Evolutionary conservation across 352 stramenopile species (phyloP), one percentile per base, ranked within the genome.

Genomic region (Peronospora destructor): DNA sequence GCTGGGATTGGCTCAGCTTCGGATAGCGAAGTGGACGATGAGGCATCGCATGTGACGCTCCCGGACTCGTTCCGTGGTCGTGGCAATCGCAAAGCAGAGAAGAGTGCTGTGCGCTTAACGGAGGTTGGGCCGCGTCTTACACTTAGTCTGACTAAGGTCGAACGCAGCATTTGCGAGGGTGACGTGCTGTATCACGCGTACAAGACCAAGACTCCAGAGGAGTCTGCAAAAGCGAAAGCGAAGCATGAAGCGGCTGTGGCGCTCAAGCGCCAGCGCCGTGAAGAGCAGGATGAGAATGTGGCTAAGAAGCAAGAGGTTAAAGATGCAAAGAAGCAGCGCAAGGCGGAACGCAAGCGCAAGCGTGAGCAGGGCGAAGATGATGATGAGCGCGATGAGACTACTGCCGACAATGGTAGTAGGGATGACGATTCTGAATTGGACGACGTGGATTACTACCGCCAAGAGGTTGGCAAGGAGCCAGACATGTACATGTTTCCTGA

Each of bases 141-240:
- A 14, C 66, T 99, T 19, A 85, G 96, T 58, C 73, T 99, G 2
- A 94, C 86, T 33, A 98, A 98, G 76, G 95, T 98, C 32, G 91
- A 99, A 74, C 79, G 94, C 43, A 95, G 95, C 46, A 74, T 99
- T 32, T 96, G 86, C 47, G 83, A 93, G 28, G 95, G 96, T 35
- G 96, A 98, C 66, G 92, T 99, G 35, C 80, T 98, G 53, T 99
- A 98, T 71, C 95, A 99, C 76, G 89, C 91, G 17, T 97, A 91
- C 71, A 77, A 68, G 47, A 79, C 68, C 26, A 96, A 96, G 70
- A 85, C 85, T 9, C 74, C 82, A 0, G 83, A 91, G 47, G 84
- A 94, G 42, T 61, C 76, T n/a, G 77, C 80, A 10, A 76, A 82
- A 61, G 71, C 74, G 6, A 91, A 94, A 66, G 78, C 76, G 3